A percentile compares a stretch with the other conserved stretches of the same genome.
Conservation (phyloP, 2,329 filamentous ascomycete genomes). For the Blumeria hordei region DNA sequence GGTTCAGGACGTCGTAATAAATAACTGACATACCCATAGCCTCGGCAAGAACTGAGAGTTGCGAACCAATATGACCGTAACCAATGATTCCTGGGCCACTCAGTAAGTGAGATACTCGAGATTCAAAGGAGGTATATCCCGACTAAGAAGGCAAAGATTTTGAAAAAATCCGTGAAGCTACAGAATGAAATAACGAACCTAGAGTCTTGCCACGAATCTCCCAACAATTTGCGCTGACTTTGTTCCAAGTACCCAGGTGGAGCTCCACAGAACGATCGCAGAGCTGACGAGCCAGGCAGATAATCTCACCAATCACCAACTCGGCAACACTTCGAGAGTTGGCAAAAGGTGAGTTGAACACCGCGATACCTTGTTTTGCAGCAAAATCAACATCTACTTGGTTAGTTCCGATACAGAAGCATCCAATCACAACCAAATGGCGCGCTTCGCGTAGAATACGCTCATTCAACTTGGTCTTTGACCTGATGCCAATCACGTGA, state of each 20-base stretch:
- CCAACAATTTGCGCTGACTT: slow-evolving; percentile 92
- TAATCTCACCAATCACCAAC: slow-evolving; percentile 84
- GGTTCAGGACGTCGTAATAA: slow-evolving; percentile 83
- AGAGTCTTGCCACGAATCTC: slow-evolving; percentile 95
- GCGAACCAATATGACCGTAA: slow-evolving; percentile 91
- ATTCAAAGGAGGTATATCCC: no score
- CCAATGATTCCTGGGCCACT: slow-evolving; percentile 50
- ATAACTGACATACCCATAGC: slow-evolving; percentile 96
- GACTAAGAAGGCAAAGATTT: no score
- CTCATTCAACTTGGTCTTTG: slow-evolving; percentile 83
- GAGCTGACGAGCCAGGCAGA: slow-evolving; percentile 71
- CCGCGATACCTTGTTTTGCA: slow-evolving; percentile 66
- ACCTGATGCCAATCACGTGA: slow-evolving; percentile 93
- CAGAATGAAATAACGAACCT: slow-evolving; percentile 24
- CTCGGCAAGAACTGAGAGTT: slow-evolving; percentile 85
- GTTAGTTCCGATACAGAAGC: slow-evolving; percentile 98
- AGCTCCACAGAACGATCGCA: slow-evolving; percentile 84
- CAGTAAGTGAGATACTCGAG: no score
- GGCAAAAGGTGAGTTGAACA: slow-evolving; percentile 97
- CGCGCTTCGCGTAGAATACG: slow-evolving; percentile 71
- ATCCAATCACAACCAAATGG: slow-evolving; percentile 86
- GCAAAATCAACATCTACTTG: slow-evolving; percentile 75
- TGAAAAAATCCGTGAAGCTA: neutral
- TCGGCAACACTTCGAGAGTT: slow-evolving; percentile 95
- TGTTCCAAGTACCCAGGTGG: slow-evolving; percentile 91